Evolutionary conservation across 306 rosid genomes (phyloP), one percentile per base, ranked within the genome.

Genomic region (Sphenostylis stenocarpa): DNA sequence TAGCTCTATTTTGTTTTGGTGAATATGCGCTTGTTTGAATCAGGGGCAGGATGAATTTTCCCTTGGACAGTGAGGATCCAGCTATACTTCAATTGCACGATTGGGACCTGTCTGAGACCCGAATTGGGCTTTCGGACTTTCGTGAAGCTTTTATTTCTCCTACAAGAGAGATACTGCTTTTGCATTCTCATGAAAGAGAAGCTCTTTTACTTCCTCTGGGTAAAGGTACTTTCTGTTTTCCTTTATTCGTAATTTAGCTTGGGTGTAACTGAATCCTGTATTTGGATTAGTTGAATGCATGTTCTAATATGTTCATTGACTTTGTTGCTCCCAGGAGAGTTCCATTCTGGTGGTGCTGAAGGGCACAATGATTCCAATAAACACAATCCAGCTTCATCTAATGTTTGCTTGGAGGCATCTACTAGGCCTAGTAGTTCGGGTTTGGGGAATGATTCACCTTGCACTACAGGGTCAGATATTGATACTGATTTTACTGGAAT

Each of bases 71-170:
- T 31, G 88, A 84, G 53, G 93, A 82, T 75, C 93, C 91, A 61
- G 86, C 92, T 82, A 71, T 89, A 78, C 88, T 94, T 82, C 88
- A 90, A 85, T 71, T 94, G 87, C 91, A 87, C 45, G 86, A 82
- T 72, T 94, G 98, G 98, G 84, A 79, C 26, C 72, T 88, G 23
- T 87, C 91, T 9, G 85, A 84, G 71, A 81, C 84, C 55, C 87
- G 69, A 61, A 72, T 90, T 12, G 67, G 79, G 77, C 89, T 92
- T 43, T 87, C 93, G 4, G 96, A 91, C 44, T 94, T 87, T 64
- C 96, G 87, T 2, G 81, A 89, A 87, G 96, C 90, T 73, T 94
- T 90, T 80, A 86, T 94, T 84, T 94, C 98, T 81, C 97, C 98
- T 12, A 83, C 97, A 1, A 92, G 95, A 61, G 87, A 83, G 85